Base-by-base conservation (phyloP, 2,329 filamentous ascomycete species). In the Amylocarpus encephaloides region DNA sequence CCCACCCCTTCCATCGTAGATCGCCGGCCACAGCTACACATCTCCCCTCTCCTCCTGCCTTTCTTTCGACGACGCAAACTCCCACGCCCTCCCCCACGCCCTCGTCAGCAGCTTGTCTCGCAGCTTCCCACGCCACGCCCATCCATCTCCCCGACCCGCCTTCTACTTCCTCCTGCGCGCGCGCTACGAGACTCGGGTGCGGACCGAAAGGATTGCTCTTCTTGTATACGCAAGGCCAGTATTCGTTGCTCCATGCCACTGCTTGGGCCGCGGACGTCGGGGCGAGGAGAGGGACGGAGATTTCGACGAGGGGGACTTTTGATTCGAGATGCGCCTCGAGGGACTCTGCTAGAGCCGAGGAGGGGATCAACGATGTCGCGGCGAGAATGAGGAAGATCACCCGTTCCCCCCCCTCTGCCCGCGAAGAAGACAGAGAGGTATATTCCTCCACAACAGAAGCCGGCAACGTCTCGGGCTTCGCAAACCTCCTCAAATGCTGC, bases 201-300 rank as follows among this genome's bases (percentile, higher is more conserved):
- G 88, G 88, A 3, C 88, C 88, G 52, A 91, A 86, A 2, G 88
- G 88, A 63, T 93, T 93, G 58, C 86, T 91, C 71, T 90, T 90
- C 56, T 88, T 85, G 70, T 93, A 94, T 43, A 91, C 80, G 1
- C 84, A 86, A 11, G 88, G 88, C 88, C 88, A 94, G 67, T 88
- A 92, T 59, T 83, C 76, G 32, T 78, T 73, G 22, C 82, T 85
- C 87, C 87, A 93, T 64, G 80, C 72, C 22, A 78, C 79, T 7
- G 88, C 86, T 66, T 92, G 86, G 35, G 84, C 75, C 58, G 84
- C 79, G 3, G 86, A 91, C 5, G 84, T 89, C 1, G 88, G 88
- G 19, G 87, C 77, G 40, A 88, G 71, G 22, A 85, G 72, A 6
- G 88, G 88, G 11, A 93, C 83, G 0, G 81, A 78, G 48, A 88